Evolutionary conservation across 2,329 filamentous ascomycete species (phyloP), one percentile per base, ranked within the genome.

Genomic region (Cladophialophora chaetospira): DNA sequence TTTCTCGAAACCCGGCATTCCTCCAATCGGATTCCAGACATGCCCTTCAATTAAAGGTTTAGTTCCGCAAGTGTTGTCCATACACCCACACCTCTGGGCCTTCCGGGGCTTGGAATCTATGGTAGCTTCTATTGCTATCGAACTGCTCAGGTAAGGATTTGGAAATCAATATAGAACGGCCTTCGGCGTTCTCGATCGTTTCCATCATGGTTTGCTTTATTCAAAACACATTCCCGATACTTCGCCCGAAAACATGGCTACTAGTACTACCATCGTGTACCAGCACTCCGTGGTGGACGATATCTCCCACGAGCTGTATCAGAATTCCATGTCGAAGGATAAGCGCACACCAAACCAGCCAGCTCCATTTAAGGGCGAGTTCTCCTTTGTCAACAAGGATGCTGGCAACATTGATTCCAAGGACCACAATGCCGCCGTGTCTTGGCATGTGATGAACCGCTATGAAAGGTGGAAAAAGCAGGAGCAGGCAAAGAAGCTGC

Each of bases 371-470:
- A 56, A 58, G 35, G 63, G 63, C 31, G 63, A 65, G 33, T 65
- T 63, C 47, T 65, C 63, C 26, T 65, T 65, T 51, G 63, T 65
- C 42, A 65, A 65, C 49, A 65, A 65, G 55, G 63, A 65, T 54
- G 63, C 63, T n/a, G 62, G 61, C 46, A 65, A 65, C 38, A 65
- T 65, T 28, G 61, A 60, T 17, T 65, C 63, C 19, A 65, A 65
- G 46, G 63, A 65, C 19, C 63, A 65, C 47, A 63, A 60, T 55
- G 63, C 63, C 15, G 63, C 61, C 21, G 63, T 65, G 1, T 63
- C 61, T 10, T 65, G 61, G 61, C 63, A 65, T 54, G 63, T 65
- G 15, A 63, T 65, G 63, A 65, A 65, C 43, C 61, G 63, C 10
- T 65, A 65, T 21, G 63, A 65, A 50, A 54, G 57, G 43, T 65